Base-by-base conservation (phyloP, 768 basidiomycete genomes). In the Boletus barrowsii region DNA sequence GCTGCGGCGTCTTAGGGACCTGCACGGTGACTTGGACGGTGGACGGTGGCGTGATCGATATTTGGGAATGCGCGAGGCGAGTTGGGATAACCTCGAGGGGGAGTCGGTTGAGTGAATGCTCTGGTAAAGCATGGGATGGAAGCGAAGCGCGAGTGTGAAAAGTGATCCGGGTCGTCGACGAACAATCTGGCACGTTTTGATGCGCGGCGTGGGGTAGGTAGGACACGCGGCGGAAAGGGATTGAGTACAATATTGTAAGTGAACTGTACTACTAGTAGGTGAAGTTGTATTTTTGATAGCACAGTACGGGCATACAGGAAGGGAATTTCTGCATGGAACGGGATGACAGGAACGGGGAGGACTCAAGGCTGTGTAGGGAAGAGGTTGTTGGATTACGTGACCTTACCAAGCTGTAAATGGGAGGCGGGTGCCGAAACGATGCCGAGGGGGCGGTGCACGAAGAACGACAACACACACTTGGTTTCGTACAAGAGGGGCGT, bases 1-100 rank as follows among this genome's bases (percentile, higher is more conserved):
- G 43, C 65, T 66, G 64, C 64, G 64, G 64, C 64, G 64, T 63
- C 49, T 56, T 64, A 63, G 64, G 58, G 63, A 54, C 50, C 42
- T 2, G 10, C 8, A 57, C 45, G 51, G 62, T 57, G 53, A 62
- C n/a, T 39, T 55, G 40, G 10, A 35, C 15, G 0, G 42, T 55
- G 49, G 47, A 35, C 15, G 0, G 42, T 55, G 49, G 47, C 47
- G 53, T 54, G 46, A 62, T 59, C 2, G 41, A 36, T 32, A 5
- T 36, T 20, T 35, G 32, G 37, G 11, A 37, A 22, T 35, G 39
- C 4, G 37, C 5, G 29, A 51, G 35, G 48, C 1, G 33, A 37
- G 17, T 29, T 50, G 58, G 32, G 47, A 52, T 32, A 24, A 32
- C 7, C n/a, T 2, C 10, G 32, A 49, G 51, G 47, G 37, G 5